Percentiles rank a stretch among this genome's conserved stretches.
These are phyloP conservation scores for Catunica adiposa DNA, from an alignment of 2,329 filamentous ascomycete species.

Conservation along the genomic window DNA sequence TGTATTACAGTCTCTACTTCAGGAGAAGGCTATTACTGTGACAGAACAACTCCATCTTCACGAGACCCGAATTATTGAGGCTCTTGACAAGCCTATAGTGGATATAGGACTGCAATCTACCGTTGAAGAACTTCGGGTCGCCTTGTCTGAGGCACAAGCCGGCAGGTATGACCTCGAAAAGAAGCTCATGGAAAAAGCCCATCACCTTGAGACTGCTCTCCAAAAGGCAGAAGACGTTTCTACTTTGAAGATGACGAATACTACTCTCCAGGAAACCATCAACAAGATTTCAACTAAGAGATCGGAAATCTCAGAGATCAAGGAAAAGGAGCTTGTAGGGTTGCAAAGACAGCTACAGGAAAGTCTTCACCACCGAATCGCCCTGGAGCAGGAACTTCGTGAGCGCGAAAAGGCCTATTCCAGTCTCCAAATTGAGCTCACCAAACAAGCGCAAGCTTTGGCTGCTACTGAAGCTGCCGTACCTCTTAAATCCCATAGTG, in stretches of 20 bases:
- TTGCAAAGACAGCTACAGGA: slow-evolving; percentile 6
- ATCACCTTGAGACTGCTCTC: slow-evolving; percentile 2
- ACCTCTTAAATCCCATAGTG: background rate
- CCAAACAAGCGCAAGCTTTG: slow-evolving; percentile 4
- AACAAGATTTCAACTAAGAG: background rate
- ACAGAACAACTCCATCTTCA: background rate
- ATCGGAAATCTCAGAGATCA: background rate
- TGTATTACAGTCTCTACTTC: slow-evolving; percentile 1
- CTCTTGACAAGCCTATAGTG: background rate
- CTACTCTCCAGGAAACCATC: background rate
- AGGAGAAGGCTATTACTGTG: background rate
- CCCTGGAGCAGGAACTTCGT: slow-evolving; percentile 5
- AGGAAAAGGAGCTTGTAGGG: background rate
- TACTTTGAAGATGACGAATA: slow-evolving; percentile 7
- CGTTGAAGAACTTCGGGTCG: slow-evolving; percentile 7
- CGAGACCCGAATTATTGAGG: background rate
- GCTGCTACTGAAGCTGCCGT: slow-evolving; percentile 3
- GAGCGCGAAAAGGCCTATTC: slow-evolving; percentile 6
- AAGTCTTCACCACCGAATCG: background rate
- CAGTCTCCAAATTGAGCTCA: slow-evolving; percentile 1
- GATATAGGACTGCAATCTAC: background rate
- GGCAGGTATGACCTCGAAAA: slow-evolving; percentile 2
- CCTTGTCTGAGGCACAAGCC: slow-evolving; percentile 4
- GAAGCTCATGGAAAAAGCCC: slow-evolving; percentile 5
- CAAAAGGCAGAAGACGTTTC: slow-evolving; percentile 2